A percentile compares a stretch with the other conserved stretches of the same genome.
Evolutionary conservation across 148 eudicot genomes (phyloP).

Genomic region (Vaccinium darrowii): DNA sequence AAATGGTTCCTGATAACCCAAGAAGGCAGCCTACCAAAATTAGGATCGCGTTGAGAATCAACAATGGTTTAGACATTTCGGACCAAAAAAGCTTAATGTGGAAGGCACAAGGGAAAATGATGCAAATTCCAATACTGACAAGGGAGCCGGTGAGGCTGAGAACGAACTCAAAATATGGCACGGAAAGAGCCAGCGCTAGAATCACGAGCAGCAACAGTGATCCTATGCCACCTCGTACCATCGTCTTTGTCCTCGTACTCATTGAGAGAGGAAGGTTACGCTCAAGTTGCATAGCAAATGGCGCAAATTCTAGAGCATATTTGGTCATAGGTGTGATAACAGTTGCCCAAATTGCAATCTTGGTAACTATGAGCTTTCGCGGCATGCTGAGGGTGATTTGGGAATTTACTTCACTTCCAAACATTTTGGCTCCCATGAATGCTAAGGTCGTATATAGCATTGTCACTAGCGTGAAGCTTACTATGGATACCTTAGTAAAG

Average conservation of each 20-base stretch:
- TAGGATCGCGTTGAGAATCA: conserved; percentile 38
- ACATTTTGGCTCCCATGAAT: conserved; percentile 72
- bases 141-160: conserved; percentile 79
- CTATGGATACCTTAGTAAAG: conserved; percentile 65
- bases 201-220: conserved; percentile 54
- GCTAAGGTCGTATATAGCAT: conserved; percentile 52
- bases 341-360: conserved; percentile 82
- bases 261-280: conserved; percentile 42
- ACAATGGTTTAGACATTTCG: conserved; percentile 32
- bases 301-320: conserved; percentile 71
- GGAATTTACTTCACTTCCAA: conserved; percentile 55
- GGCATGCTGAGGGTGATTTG: conserved; percentile 92
- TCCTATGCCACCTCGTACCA: conserved; percentile 51
- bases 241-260: conserved; percentile 43
- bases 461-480: conserved; percentile 65
- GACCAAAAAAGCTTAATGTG: conserved; percentile 54
- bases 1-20: conserved; percentile 51
- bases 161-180: conserved; percentile 73
- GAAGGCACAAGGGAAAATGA: conserved; percentile 62
- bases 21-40: conserved; percentile 39
- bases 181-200: conserved; percentile 54
- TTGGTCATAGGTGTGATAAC: conserved; percentile 79
- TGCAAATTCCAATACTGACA: conserved; percentile 54
- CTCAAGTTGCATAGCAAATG: conserved; percentile 65
- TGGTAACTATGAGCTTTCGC: conserved; percentile 38